Evolutionary conservation across 176 grass and related monocot species (phyloP), one percentile per base, ranked within the genome.

Genomic region (Carex myosuroides): DNA sequence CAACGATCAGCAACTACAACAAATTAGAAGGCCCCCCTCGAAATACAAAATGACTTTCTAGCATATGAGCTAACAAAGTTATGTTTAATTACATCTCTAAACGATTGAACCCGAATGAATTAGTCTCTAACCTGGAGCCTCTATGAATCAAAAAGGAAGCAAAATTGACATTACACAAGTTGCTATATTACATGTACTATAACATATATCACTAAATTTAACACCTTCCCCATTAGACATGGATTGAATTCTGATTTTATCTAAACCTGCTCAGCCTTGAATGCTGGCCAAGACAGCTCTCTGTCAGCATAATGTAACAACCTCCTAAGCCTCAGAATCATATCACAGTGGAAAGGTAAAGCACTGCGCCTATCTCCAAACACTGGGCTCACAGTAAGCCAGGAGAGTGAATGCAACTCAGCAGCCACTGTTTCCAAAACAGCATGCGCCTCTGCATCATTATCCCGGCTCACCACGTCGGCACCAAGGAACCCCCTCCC

Each of bases 301-400:
- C 87, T 84, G 81, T 95, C 96, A 12, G 96, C 96, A 13, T 90
- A 94, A 88, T 93, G 89, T 24, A 99, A 87, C 73, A 99, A 91
- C 59, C 96, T 90, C 84, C 96, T 89, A 85, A 95, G 71, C 64
- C 96, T 89, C 46, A 93, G 32, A 61, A 97, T 87, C 91, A 93
- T 92, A 18, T 97, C 94, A 61, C 94, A 97, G 82, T 97, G 94
- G 70, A 94, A 89, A 42, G 94, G 94, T 56, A 97, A 83, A 22
- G 87, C 85, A 16, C 87, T 94, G 17, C 94, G 88, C 66, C 94
- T 87, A 60, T 97, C 94, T 13, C 73, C 76, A 13, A 81, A 97
- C 13, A 97, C 67, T 0, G 94, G 92, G 84, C 94, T 97, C 64
- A 85, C 92, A 10, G 96, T 99, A 88, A 99, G 90, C 96, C 96